phyloP scores from a whole-genome alignment of 2,329 filamentous ascomycete genomes.

The Apiospora hydei region DNA sequence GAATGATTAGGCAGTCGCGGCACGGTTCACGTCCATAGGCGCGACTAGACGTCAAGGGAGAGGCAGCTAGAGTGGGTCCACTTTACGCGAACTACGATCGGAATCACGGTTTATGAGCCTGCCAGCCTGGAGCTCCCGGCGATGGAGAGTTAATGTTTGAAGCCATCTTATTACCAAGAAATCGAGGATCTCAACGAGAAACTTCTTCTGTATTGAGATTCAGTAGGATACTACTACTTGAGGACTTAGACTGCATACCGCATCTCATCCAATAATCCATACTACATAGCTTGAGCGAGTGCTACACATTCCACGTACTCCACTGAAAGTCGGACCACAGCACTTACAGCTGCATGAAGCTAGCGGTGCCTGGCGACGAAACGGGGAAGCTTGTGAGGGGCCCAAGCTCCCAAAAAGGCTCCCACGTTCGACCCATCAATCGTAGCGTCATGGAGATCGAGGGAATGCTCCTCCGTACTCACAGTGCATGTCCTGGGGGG shows the following conservation, averaged over 20 bases:
- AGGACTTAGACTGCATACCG: background rate
- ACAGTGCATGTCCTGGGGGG: background rate
- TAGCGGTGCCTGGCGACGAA: background rate
- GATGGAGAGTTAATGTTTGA: background rate
- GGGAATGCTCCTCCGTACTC: background rate
- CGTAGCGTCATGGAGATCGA: constrained; percentile 17
- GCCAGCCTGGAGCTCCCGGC: background rate
- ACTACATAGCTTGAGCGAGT: background rate
- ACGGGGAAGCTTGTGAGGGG: constrained; percentile 4
- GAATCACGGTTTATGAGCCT: constrained; percentile 27
- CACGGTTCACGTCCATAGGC: constrained; percentile 25
- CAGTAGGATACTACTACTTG: background rate
- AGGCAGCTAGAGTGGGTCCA: constrained; percentile 17
- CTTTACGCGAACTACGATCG: constrained; percentile 28
- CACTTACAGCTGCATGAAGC: constrained; percentile 22
- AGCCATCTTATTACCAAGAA: background rate
- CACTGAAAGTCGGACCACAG: constrained; percentile 2
- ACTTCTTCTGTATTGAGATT: too few species aligned
- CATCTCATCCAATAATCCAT: background rate
- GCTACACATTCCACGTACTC: background rate
- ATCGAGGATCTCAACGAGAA: background rate
- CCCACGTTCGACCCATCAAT: background rate
- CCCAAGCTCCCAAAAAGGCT: constrained; percentile 3
- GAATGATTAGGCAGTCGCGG: constrained; percentile 26
- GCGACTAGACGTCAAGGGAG: constrained; percentile 15